Conservation (phyloP, 2,329 filamentous ascomycete genomes). For the Zasmidium angulare region DNA sequence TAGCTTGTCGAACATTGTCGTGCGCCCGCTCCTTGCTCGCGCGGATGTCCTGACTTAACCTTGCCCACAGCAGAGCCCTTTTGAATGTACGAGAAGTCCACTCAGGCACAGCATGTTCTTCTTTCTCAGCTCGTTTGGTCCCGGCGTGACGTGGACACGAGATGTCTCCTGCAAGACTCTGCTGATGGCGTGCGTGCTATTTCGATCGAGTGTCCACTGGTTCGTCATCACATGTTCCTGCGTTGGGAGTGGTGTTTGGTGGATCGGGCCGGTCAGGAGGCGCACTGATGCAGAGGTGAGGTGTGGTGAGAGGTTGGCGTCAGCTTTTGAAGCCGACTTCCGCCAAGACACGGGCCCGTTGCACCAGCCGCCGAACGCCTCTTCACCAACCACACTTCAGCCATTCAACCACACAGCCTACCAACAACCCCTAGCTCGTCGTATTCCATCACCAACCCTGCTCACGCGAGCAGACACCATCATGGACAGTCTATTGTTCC, state of each 20-base stretch:
- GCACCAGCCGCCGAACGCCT: background rate
- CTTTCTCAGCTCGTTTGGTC: too few relatives aligned
- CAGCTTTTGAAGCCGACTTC: background rate
- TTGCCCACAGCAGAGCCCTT: too few relatives aligned
- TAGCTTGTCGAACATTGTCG: background rate
- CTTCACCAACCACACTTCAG: background rate
- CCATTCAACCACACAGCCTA: background rate
- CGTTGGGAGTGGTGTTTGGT: background rate
- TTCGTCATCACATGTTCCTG: background rate
- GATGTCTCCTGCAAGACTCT: background rate
- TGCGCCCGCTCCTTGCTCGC: too few relatives aligned
- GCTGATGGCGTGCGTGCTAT: background rate
- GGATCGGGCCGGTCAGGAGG: background rate
- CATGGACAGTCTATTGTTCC: background rate
- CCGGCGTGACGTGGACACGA: background rate
- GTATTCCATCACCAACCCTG: background rate
- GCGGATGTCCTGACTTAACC: too few relatives aligned
- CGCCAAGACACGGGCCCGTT: background rate
- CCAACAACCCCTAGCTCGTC: background rate
- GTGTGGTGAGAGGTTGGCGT: background rate
- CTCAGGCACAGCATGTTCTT: too few relatives aligned
- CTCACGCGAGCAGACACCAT: background rate
- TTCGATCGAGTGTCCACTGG: background rate
- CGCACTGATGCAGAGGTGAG: background rate
- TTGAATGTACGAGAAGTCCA: too few relatives aligned